Conservation (phyloP, 805 yeast species). For the Blastobotrys mokoenaii region DNA sequence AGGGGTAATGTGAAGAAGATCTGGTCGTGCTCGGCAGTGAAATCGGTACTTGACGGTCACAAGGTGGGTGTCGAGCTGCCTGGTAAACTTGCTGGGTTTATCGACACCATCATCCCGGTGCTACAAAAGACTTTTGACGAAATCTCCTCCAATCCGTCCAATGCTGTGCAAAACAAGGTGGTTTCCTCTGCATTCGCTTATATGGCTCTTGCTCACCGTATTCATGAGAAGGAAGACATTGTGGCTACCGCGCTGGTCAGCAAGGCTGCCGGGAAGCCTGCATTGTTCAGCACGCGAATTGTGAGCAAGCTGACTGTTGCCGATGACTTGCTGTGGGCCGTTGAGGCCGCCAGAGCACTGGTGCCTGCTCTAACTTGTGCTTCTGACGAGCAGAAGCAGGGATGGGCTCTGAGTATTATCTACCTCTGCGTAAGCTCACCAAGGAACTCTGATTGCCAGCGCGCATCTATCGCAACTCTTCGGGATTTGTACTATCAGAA, state of each 20-base stretch:
- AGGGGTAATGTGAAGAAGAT: slow-evolving; percentile 52
- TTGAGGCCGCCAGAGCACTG: slow-evolving; percentile 1
- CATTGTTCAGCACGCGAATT: not conserved
- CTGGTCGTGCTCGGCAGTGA: slow-evolving; percentile 56
- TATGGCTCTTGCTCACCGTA: slow-evolving; percentile 14
- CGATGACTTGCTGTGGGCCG: slow-evolving; percentile 10
- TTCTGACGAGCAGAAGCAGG: not conserved
- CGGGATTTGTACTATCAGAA: slow-evolving; percentile 1
- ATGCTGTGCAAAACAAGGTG: slow-evolving; percentile 43
- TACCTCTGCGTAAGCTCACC: not conserved
- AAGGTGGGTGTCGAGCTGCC: slow-evolving; percentile 1
- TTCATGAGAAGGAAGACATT: not conserved
- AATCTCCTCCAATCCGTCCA: slow-evolving; percentile 43
- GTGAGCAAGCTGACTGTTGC: slow-evolving; percentile 9
- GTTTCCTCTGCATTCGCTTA: slow-evolving; percentile 48
- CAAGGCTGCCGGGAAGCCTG: not conserved
- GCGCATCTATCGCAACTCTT: not conserved
- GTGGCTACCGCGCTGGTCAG: not conserved
- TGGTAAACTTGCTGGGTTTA: slow-evolving; percentile 9
- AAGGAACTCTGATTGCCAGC: not conserved
- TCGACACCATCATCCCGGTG: slow-evolving; percentile 21
- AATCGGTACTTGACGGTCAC: slow-evolving; percentile 18
- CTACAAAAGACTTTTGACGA: slow-evolving; percentile 33
- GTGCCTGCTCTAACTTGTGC: not conserved
- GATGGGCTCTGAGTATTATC: not conserved